Percentiles rank a stretch among this genome's conserved stretches.
Evolutionary conservation across 2,329 filamentous ascomycete species (phyloP).

Genomic region (Exophiala alcalophila): DNA sequence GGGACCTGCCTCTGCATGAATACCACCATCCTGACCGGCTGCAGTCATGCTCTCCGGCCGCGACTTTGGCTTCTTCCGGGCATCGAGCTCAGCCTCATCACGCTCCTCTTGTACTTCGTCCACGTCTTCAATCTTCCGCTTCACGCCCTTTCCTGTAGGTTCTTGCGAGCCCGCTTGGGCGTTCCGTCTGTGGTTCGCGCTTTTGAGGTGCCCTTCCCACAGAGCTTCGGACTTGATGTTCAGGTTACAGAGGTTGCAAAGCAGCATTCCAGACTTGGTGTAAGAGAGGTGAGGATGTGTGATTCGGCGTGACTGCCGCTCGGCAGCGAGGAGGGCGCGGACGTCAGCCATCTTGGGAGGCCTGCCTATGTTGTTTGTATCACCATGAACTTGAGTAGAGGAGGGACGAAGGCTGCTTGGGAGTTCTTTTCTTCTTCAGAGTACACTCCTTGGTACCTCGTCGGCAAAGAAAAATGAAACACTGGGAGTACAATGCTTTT

Average conservation of each 20-base stretch:
- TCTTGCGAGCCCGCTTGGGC: conserved; percentile 34
- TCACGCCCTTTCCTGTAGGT: conserved; percentile 43
- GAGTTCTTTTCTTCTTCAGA: no score
- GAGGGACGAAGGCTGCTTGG: no score
- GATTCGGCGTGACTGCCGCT: conserved; percentile 71
- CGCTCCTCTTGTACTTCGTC: conserved; percentile 33
- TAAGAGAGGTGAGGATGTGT: conserved; percentile 67
- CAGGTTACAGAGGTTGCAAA: conserved; percentile 65
- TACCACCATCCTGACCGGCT: conserved; percentile 17
- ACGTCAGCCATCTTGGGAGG: conserved; percentile 67
- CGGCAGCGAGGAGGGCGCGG: conserved; percentile 72
- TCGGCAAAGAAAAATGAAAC: no score
- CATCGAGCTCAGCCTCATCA: conserved; percentile 20
- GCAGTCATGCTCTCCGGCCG: conserved; percentile 32
- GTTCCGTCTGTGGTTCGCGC: conserved; percentile 46
- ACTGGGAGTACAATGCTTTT: no score
- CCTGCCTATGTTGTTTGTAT: no score
- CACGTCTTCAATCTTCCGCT: conserved; percentile 52
- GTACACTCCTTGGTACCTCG: no score
- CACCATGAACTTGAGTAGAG: no score
- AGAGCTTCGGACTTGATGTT: conserved; percentile 63
- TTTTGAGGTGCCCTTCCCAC: conserved; percentile 63
- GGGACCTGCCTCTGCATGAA: background rate
- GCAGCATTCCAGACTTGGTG: conserved; percentile 63
- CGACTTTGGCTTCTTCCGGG: conserved; percentile 27